phyloP scores from a whole-genome alignment of 352 stramenopile species.

The Phytophthora sp. region DNA sequence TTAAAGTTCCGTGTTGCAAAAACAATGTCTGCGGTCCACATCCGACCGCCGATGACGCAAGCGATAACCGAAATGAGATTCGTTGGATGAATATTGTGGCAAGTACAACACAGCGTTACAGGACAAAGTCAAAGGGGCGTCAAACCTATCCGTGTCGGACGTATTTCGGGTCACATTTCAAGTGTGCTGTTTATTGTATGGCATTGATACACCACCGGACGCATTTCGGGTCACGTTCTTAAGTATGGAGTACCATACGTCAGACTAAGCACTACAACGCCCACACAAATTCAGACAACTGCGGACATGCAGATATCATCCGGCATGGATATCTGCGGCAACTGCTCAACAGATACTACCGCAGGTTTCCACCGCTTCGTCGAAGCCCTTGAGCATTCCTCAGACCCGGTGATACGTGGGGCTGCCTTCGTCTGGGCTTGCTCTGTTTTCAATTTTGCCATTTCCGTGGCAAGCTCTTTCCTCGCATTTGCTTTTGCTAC shows the following conservation, averaged over 20 bases:
- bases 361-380: background rate
- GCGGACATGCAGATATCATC: background rate
- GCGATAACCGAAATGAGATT: no score
- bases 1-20: no score
- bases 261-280: background rate
- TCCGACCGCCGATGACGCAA: no score
- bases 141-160: no score
- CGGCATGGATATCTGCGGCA: background rate
- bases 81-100: no score
- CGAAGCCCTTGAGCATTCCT: no score
- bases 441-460: background rate
- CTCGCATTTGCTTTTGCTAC: no score
- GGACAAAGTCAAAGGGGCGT: no score
- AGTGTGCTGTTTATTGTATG: background rate
- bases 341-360: background rate
- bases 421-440: no score
- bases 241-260: background rate
- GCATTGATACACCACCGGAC: background rate
- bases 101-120: no score
- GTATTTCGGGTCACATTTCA: background rate
- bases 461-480: background rate
- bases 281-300: conserved; percentile 1
- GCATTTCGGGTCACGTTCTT: background rate
- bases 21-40: no score
- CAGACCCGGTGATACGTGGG: no score